These are phyloP conservation scores for Cymbopogon citratus DNA, from an alignment of 176 grass and related monocot genomes.

Conservation along the genomic window DNA sequence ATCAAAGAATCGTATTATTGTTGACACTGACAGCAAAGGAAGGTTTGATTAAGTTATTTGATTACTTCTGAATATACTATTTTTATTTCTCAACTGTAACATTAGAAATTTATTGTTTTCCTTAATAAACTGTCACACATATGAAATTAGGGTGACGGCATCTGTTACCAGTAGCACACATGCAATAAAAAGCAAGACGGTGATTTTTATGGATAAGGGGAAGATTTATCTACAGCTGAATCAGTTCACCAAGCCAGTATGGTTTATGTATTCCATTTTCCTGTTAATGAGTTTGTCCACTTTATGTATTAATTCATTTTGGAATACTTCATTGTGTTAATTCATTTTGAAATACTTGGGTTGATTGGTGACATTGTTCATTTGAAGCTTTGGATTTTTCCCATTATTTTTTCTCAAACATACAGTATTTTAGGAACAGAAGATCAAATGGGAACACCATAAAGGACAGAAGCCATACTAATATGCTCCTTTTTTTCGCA, in stretches of 20 bases:
- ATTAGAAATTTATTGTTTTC: neutral
- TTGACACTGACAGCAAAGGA: slow-evolving; percentile 77
- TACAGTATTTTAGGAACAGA: no score
- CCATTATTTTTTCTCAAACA: no score
- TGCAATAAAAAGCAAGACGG: slow-evolving; percentile 92
- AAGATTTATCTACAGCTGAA: slow-evolving; percentile 89
- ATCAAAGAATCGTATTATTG: slow-evolving; percentile 97
- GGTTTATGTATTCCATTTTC: neutral
- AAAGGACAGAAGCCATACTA: no score
- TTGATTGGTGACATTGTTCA: no score
- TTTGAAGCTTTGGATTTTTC: no score
- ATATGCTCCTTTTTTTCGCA: no score
- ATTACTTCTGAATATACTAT: neutral
- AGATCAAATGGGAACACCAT: no score
- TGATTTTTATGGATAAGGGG: slow-evolving; percentile 78
- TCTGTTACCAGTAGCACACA: slow-evolving; percentile 99
- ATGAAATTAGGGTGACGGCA: slow-evolving; percentile 60
- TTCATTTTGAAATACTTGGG: no score
- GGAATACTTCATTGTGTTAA: no score
- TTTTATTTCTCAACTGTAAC: neutral
- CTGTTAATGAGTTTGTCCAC: neutral
- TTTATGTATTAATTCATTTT: neutral
- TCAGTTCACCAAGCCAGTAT: slow-evolving; percentile 82
- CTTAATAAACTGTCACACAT: neutral
- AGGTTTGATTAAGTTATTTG: slow-evolving; percentile 31